Conservation (phyloP, 352 stramenopile species). For the Elongisporangium prolatum region DNA sequence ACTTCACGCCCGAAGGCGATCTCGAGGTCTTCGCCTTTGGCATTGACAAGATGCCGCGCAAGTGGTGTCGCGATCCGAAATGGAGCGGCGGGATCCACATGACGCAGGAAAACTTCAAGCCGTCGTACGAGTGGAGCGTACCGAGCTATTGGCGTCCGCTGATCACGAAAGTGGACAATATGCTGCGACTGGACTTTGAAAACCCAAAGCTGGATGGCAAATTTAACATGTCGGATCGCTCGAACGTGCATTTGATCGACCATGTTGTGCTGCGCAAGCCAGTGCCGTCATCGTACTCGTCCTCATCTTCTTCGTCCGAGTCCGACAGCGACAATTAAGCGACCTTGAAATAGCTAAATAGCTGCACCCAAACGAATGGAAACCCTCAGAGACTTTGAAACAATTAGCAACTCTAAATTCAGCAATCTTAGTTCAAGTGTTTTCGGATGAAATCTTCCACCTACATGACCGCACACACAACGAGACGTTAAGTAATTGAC, state of each 20-base stretch:
- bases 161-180: constrained; percentile 78
- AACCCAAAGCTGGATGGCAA: constrained; percentile 69
- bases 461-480: background rate
- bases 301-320: background rate
- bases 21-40: constrained; percentile 81
- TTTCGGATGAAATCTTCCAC: constrained; percentile 38
- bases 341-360: background rate
- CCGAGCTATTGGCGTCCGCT: constrained; percentile 84
- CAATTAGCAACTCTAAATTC: background rate
- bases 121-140: constrained; percentile 63
- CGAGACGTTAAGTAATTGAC: background rate
- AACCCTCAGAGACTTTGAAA: no score
- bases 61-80: constrained; percentile 76
- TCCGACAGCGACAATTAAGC: background rate
- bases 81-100: constrained; percentile 68
- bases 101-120: constrained; percentile 48
- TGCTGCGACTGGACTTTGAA: constrained; percentile 82
- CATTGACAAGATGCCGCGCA: constrained; percentile 87
- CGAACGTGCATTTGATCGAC: constrained; percentile 80
- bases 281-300: background rate
- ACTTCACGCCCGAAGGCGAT: constrained; percentile 68
- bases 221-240: constrained; percentile 74
- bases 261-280: constrained; percentile 48
- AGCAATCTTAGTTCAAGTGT: constrained; percentile 8
- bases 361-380: no score